Conservation (phyloP, 2,329 filamentous ascomycete genomes). For the Diaporthe eres region DNA sequence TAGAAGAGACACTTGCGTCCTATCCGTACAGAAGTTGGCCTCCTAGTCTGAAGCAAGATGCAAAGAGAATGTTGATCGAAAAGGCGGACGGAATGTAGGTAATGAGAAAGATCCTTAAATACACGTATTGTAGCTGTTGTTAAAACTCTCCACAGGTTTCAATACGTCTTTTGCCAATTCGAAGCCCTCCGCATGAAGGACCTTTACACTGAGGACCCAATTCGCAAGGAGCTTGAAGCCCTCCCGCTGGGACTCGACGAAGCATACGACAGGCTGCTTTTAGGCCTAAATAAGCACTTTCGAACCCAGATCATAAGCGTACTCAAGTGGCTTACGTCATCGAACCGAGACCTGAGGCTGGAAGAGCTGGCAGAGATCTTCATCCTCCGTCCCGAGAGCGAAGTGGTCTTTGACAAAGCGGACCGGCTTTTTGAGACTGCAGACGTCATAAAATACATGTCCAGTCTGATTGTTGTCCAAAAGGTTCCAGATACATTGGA, state of each 20-base stretch:
- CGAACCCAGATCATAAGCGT: background rate
- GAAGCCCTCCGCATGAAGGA: background rate
- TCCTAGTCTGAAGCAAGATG: too few relatives aligned
- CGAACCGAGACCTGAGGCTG: background rate
- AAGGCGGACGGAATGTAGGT: too few relatives aligned
- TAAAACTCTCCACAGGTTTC: background rate
- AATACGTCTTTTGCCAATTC: background rate
- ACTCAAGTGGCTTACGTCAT: slow-evolving; percentile 28
- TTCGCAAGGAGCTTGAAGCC: background rate
- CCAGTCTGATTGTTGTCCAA: background rate
- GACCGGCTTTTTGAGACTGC: background rate
- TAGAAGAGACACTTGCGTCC: too few relatives aligned
- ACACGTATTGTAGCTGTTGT: too few relatives aligned
- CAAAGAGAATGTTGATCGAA: too few relatives aligned
- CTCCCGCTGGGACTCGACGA: background rate
- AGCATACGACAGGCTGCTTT: background rate
- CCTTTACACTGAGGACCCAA: too few relatives aligned
- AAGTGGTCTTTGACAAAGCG: background rate
- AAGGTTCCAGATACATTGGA: too few relatives aligned
- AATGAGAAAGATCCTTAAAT: too few relatives aligned
- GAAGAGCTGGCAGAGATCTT: background rate
- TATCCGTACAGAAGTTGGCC: too few relatives aligned
- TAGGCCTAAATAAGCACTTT: background rate
- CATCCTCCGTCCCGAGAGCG: background rate
- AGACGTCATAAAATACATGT: background rate